A percentile compares a stretch with the other conserved stretches of the same genome.
Conservation (phyloP, 208 protist genomes). For the Trypanosoma conorhini region DNA sequence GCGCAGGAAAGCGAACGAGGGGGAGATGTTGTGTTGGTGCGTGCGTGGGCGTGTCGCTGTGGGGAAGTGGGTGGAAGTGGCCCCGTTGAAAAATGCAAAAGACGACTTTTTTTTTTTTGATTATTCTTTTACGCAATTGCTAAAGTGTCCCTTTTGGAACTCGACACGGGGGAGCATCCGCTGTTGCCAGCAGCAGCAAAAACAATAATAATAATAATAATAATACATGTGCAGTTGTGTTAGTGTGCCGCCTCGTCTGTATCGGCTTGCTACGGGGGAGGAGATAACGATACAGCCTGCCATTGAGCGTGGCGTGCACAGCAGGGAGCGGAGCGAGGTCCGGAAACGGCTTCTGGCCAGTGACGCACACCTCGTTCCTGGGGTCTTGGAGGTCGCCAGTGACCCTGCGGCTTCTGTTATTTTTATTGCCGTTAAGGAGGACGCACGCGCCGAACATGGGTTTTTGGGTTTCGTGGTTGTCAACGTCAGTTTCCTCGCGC, state of each 20-base stretch:
- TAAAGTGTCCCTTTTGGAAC: not conserved
- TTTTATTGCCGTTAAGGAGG: slow-evolving; percentile 13
- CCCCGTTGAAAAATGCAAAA: no score
- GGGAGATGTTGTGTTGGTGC: no score
- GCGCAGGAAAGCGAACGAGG: no score
- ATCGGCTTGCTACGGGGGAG: not conserved
- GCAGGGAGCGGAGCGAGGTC: slow-evolving; percentile 4
- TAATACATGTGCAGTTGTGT: not conserved
- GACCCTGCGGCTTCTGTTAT: slow-evolving; percentile 20
- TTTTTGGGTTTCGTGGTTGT: slow-evolving; percentile 26
- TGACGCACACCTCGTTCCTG: slow-evolving; percentile 3
- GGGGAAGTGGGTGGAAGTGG: no score
- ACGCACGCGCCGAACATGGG: not conserved
- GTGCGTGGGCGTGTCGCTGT: no score
- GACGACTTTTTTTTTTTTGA: not conserved
- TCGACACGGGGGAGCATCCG: not conserved
- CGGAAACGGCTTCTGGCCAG: not conserved
- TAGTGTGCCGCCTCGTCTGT: slow-evolving; percentile 1
- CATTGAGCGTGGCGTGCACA: not conserved
- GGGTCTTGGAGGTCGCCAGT: slow-evolving; percentile 2
- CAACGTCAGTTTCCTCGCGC: slow-evolving; percentile 9
- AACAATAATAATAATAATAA: no score
- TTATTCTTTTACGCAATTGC: not conserved
- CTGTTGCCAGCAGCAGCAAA: not conserved
- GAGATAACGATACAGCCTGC: slow-evolving; percentile 7